phyloP scores from a whole-genome alignment of 1,284 basidiomycete genomes.

The Stygiomarasmius scandens region DNA sequence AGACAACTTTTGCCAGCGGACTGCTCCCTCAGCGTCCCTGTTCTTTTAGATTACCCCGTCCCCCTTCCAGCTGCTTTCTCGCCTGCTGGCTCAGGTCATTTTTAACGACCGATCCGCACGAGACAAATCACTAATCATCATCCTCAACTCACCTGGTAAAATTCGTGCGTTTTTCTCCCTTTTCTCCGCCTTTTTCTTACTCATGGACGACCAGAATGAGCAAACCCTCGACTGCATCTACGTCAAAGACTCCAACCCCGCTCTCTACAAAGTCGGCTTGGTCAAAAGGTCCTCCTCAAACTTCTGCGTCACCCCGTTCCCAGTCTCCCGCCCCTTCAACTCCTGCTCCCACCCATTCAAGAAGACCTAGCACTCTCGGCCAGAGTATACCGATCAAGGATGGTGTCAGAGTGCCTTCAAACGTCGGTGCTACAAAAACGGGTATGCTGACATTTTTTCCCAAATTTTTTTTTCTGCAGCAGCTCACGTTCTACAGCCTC shows the following conservation, averaged over 20 bases:
- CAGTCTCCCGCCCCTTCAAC: slow-evolving; percentile 69
- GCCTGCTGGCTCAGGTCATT: slow-evolving; percentile 91
- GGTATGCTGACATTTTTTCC: slow-evolving; percentile 41
- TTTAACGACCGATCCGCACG: slow-evolving; percentile 76
- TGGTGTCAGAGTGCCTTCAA: slow-evolving; percentile 66
- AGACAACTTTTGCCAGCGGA: slow-evolving; percentile 16
- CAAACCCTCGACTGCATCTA: slow-evolving; percentile 76
- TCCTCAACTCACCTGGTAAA: slow-evolving; percentile 36
- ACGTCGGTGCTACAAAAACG: slow-evolving; percentile 64
- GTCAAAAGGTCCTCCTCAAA: slow-evolving; percentile 78
- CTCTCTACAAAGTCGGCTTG: slow-evolving; percentile 79
- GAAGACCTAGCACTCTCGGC: slow-evolving; percentile 71
- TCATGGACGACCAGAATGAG: slow-evolving; percentile 65
- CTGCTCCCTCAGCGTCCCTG: slow-evolving; percentile 18
- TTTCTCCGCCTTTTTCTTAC: slow-evolving; percentile 15
- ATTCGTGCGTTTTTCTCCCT: slow-evolving; percentile 49
- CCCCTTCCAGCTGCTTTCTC: slow-evolving; percentile 44
- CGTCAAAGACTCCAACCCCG: slow-evolving; percentile 67
- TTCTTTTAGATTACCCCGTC: slow-evolving; percentile 12
- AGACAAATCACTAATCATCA: slow-evolving; percentile 50
- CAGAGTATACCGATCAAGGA: slow-evolving; percentile 74
- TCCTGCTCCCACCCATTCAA: slow-evolving; percentile 61
- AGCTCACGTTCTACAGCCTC: slow-evolving; percentile 9
- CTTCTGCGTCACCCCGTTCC: slow-evolving; percentile 67
- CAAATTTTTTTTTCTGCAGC: slow-evolving; percentile 12